Base-by-base conservation (phyloP, 108 stramenopile genomes). In the Pseudonitzschia multistriata region DNA sequence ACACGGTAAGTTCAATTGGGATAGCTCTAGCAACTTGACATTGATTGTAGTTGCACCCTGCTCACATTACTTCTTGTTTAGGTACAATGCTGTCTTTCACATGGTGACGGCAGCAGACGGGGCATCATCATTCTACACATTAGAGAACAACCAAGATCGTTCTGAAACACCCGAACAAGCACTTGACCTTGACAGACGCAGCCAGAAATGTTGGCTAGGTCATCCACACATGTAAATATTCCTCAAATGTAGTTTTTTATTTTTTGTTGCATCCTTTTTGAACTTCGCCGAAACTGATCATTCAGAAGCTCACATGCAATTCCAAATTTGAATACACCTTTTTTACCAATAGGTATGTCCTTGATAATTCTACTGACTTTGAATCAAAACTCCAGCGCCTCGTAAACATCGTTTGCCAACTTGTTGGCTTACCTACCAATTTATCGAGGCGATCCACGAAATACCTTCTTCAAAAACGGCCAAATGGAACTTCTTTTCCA, bases 81-180 rank as follows among this genome's bases (percentile, higher is more conserved):
- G 97, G 24, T 98, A 98, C 77, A 89, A 98, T 83, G 94, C 91
- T 50, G 87, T 97, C 15, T 91, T 96, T 57, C 97, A 97, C 72
- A 78, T 98, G 73, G 93, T 97, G 0, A 96, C 98, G 24, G 96
- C 96, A 11, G 96, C 96, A 11, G 91, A 92, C 67, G 94, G 96
- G 27, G 96, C 96, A 0, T 82, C 81, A 48, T 36, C 73, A 14
- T 89, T 75, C 69, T 98, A 98, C 72, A 93, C 96, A 2, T 63
- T 92, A 64, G 96, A 92, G 45, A 98, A 97, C 65, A 98, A 98
- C 73, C 72, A 73, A 30, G 93, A 82, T 2, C 68, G 98, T 15
- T 90, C 83, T 5, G 98, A 98, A 85, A 77, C 87, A 10, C 71
- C 86, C 0, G 94, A 91, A 53, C 33, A 80, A 80, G 98, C 98